Base-by-base conservation (phyloP, 2,329 filamentous ascomycete species). In the Cercospora sp. region DNA sequence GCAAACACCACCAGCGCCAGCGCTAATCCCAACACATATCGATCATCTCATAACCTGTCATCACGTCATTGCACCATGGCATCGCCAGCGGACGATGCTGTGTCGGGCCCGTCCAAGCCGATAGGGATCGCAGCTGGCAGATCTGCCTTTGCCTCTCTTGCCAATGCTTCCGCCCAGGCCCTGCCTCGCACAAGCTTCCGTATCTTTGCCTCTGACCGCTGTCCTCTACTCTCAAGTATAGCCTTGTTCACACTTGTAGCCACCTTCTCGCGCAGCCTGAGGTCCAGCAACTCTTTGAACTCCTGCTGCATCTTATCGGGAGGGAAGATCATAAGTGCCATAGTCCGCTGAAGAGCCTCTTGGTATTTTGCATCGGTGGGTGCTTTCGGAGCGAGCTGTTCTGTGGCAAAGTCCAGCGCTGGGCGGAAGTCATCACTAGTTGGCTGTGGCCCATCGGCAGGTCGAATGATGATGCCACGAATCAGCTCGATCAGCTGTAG, bases 401-500 rank as follows among this genome's bases (percentile, higher is more conserved):
- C 87, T 0, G 91, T 93, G 1, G 95, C 95, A 80, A 99, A 99
- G 67, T 90, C 88, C 63, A 99, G 81, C 1, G 93, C 95, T 6
- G 90, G 89, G 8, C 83, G 87, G 64, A 97, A 93, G 73, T 97
- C 92, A 73, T 96, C 91, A 31, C 88, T 87, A 2, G 69, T 66
- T 12, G 73, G 70, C 51, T 39, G 31, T 23, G 62, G 31, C 8
- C 87, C 84, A 45, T 84, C 84, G 10, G 86, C 23, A 33, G 72
- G 68, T 51, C 72, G 69, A 67, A 70, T 63, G 67, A 76, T 66
- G 80, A 91, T 93, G 48, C 83, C 84, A 36, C 93, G 89, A 74
- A 99, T 99, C 63, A 98, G 85, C 81, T 99, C 95, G 65, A 99
- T 91, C 5, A 99, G 86, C 79, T 99, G 95, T 45, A 99, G 86